Percentiles rank a stretch among this genome's conserved stretches.
phyloP scores from a whole-genome alignment of 2,329 filamentous ascomycete species.

The Coniochaeta hoffmannii region DNA sequence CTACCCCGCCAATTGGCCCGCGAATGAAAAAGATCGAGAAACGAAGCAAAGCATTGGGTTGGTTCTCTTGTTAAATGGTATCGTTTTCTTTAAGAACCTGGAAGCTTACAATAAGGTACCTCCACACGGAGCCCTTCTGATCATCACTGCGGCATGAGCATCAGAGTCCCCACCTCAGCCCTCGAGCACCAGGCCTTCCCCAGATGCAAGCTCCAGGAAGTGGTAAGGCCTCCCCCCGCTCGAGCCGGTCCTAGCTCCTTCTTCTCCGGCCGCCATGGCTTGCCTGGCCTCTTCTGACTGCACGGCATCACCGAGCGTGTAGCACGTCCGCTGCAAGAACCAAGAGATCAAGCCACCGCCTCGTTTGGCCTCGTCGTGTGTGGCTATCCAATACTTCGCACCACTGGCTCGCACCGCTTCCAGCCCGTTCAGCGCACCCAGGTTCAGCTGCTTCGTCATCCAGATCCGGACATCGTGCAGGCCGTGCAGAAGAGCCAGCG shows the following conservation, averaged over 20 bases:
- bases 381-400: slow-evolving; percentile 57
- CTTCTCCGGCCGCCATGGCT: slow-evolving; percentile 21
- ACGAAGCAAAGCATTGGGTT: neutral
- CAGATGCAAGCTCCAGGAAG: slow-evolving; percentile 48
- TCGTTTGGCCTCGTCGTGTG: slow-evolving; percentile 57
- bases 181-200: slow-evolving; percentile 43
- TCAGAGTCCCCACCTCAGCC: too few species aligned
- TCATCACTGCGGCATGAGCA: too few species aligned
- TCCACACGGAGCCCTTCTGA: too few species aligned
- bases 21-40: too few species aligned
- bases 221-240: too few species aligned
- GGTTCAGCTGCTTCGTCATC: slow-evolving; percentile 49
- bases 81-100: too few species aligned
- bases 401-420: slow-evolving; percentile 42
- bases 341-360: slow-evolving; percentile 49
- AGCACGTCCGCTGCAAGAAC: slow-evolving; percentile 37
- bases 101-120: too few species aligned
- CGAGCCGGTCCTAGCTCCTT: slow-evolving; percentile 7
- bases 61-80: too few species aligned
- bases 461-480: slow-evolving; percentile 51
- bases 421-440: slow-evolving; percentile 55
- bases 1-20: slow-evolving; percentile 11
- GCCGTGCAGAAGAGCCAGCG: slow-evolving; percentile 55
- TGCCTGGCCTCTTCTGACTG: slow-evolving; percentile 20
- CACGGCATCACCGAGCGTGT: slow-evolving; percentile 34